These are phyloP conservation scores for Candida sp. DNA, from an alignment of 1,139 yeast species.

Conservation along the genomic window DNA sequence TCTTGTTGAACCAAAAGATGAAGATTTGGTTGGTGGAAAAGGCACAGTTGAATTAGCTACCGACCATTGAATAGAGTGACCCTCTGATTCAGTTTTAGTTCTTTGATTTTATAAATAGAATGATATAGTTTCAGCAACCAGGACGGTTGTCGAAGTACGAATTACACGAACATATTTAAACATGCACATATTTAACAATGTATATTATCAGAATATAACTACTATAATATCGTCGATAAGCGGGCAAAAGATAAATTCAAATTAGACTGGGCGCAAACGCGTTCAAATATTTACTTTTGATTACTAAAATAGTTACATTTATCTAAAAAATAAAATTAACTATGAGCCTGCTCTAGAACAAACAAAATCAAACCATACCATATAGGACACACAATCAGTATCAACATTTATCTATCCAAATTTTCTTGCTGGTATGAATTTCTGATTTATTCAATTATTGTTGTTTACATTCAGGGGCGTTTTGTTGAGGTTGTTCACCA, in stretches of 20 bases:
- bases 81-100: not conserved
- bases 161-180: not conserved
- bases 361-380: too few relatives aligned
- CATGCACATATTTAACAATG: too few relatives aligned
- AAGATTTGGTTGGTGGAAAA: not conserved
- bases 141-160: not conserved
- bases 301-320: too few relatives aligned
- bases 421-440: not conserved
- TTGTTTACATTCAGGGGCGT: slow-evolving; percentile 89
- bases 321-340: too few relatives aligned
- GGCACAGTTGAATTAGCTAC: not conserved
- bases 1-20: slow-evolving; percentile 6
- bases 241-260: too few relatives aligned
- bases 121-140: not conserved
- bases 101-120: not conserved
- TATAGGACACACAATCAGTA: too few relatives aligned
- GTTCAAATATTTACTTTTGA: too few relatives aligned
- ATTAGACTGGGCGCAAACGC: too few relatives aligned
- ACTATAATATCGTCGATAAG: too few relatives aligned
- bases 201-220: too few relatives aligned
- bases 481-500: slow-evolving; percentile 45
- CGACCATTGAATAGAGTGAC: not conserved
- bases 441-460: slow-evolving; percentile 21
- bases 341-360: too few relatives aligned
- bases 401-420: too few relatives aligned